phyloP scores from a whole-genome alignment of 305 asterid species.

The Fraxinus albicans region DNA sequence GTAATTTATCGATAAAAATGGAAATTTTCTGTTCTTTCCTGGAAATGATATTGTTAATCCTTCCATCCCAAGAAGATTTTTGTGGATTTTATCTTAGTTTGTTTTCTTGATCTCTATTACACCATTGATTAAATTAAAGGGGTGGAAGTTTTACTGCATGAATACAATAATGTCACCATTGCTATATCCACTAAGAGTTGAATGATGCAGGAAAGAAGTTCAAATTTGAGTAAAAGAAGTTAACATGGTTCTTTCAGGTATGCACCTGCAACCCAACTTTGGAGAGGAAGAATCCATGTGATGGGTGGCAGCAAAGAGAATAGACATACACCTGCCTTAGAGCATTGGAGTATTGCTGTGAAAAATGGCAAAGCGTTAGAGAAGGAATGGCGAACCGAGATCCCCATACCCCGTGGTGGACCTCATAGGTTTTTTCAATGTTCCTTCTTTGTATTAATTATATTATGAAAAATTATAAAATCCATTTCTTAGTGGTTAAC shows the following conservation, averaged over 20 bases:
- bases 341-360: slow-evolving; percentile 97
- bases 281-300: slow-evolving; percentile 96
- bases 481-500: slow-evolving; percentile 1
- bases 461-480: neutral
- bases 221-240: neutral
- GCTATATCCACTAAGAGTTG: neutral
- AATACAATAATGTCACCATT: neutral
- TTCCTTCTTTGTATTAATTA: slow-evolving; percentile 16
- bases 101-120: neutral
- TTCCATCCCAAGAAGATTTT: neutral
- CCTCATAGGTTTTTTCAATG: slow-evolving; percentile 72
- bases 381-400: slow-evolving; percentile 75
- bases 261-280: slow-evolving; percentile 97
- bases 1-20: neutral
- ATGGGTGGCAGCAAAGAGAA: slow-evolving; percentile 99
- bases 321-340: slow-evolving; percentile 71
- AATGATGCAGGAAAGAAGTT: neutral
- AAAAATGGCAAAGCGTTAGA: slow-evolving; percentile 84
- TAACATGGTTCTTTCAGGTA: slow-evolving; percentile 52
- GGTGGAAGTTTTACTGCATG: neutral
- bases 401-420: slow-evolving; percentile 97
- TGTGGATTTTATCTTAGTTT: neutral
- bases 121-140: neutral
- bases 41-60: neutral
- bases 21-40: neutral